phyloP scores from a whole-genome alignment of 331 rosid species.

The Cydonia oblonga region DNA sequence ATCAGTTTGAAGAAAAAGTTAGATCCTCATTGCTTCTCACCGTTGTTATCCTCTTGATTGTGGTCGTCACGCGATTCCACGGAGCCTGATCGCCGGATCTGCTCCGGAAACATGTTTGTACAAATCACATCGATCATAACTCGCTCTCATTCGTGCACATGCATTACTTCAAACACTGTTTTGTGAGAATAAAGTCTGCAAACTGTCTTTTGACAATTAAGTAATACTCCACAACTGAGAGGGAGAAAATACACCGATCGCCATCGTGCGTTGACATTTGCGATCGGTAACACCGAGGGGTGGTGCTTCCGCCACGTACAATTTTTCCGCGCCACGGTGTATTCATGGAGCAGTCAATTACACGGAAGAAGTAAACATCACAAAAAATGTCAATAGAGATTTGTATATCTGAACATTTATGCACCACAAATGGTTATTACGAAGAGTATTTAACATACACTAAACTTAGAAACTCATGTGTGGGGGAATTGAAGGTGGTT shows the following conservation, averaged over 20 bases:
- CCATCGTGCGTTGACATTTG: neutral
- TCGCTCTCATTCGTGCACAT: too few species aligned
- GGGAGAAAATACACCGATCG: too few species aligned
- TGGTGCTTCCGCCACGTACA: too few species aligned
- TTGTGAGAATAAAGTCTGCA: too few species aligned
- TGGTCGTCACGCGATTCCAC: too few species aligned
- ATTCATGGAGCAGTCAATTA: neutral
- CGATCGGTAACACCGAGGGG: too few species aligned
- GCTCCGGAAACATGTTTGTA: too few species aligned
- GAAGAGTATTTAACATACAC: neutral
- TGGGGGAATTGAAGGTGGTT: neutral
- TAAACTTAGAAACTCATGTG: neutral
- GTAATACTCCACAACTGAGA: too few species aligned
- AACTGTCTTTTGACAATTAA: too few species aligned
- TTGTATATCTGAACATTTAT: neutral
- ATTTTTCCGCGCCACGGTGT: neutral
- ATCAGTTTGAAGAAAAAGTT: constrained; percentile 27
- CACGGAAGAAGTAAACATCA: neutral
- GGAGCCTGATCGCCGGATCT: too few species aligned
- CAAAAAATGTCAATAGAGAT: neutral
- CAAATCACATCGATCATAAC: too few species aligned
- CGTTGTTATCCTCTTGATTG: constrained; percentile 16
- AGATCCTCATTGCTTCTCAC: constrained; percentile 47
- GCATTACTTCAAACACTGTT: too few species aligned
- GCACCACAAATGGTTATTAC: neutral